phyloP scores from a whole-genome alignment of 805 yeast genomes.

The Ogataea ganodermae region DNA sequence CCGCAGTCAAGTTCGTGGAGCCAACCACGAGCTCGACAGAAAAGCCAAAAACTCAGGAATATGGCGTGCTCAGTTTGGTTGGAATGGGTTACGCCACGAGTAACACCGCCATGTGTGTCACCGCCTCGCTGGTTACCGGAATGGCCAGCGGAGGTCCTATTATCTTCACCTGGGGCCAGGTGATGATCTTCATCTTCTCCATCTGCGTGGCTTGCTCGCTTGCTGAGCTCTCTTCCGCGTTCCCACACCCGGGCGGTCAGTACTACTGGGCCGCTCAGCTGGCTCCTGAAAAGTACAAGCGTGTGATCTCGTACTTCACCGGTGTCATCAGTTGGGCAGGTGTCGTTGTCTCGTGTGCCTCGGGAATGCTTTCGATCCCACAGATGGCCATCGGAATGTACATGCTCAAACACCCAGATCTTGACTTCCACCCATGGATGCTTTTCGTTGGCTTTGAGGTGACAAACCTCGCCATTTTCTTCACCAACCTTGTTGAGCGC shows the following conservation, averaged over 20 bases:
- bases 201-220: not conserved
- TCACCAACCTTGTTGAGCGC: not conserved
- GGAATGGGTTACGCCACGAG: not conserved
- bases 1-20: too few species aligned
- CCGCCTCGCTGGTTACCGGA: not conserved
- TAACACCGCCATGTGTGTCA: not conserved
- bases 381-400: not conserved
- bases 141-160: not conserved
- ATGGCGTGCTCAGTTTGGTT: not conserved
- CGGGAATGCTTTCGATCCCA: not conserved
- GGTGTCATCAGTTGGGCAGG: not conserved
- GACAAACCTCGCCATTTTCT: not conserved
- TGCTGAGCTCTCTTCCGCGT: not conserved
- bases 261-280: not conserved
- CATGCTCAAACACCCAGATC: not conserved
- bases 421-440: not conserved
- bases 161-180: not conserved
- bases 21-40: too few species aligned
- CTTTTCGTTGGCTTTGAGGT: not conserved
- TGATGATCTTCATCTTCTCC: not conserved
- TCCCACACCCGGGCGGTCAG: not conserved
- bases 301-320: not conserved
- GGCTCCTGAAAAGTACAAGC: not conserved
- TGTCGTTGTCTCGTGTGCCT: not conserved
- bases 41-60: not conserved